These are phyloP conservation scores for Sporisorium scitamineum DNA, from an alignment of 1,284 basidiomycete genomes.

Conservation along the genomic window DNA sequence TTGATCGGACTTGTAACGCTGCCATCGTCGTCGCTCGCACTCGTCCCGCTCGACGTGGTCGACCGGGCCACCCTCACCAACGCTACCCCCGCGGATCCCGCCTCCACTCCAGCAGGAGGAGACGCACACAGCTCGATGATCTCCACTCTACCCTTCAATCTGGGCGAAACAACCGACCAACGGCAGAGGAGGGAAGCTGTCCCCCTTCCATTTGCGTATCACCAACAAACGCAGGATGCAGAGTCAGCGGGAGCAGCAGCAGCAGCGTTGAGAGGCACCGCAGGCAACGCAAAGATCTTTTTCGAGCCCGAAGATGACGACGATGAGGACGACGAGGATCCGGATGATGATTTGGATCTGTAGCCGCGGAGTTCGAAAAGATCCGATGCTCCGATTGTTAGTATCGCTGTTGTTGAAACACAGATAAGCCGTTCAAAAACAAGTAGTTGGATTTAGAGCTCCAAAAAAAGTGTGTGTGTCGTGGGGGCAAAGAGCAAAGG, in stretches of 20 bases:
- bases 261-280: conserved; percentile 38
- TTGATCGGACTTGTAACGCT: conserved; percentile 11
- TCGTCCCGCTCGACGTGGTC: conserved; percentile 36
- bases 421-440: too few species aligned
- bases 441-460: too few species aligned
- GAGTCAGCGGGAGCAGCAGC: background rate
- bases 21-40: background rate
- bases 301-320: conserved; percentile 65
- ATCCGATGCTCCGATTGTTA: too few species aligned
- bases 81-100: background rate
- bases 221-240: conserved; percentile 31
- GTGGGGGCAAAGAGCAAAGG: too few species aligned
- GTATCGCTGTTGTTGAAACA: too few species aligned
- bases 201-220: conserved; percentile 57
- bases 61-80: conserved; percentile 7
- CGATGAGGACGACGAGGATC: conserved; percentile 67
- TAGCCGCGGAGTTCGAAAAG: conserved; percentile 21
- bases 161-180: conserved; percentile 54
- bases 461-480: too few species aligned
- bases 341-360: conserved; percentile 64
- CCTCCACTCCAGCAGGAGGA: background rate
- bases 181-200: conserved; percentile 54
- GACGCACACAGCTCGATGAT: conserved; percentile 44
- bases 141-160: conserved; percentile 56
- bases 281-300: conserved; percentile 61